Conservation (phyloP, 2,329 filamentous ascomycete genomes). For the Torrubiellomyces zombiae region DNA sequence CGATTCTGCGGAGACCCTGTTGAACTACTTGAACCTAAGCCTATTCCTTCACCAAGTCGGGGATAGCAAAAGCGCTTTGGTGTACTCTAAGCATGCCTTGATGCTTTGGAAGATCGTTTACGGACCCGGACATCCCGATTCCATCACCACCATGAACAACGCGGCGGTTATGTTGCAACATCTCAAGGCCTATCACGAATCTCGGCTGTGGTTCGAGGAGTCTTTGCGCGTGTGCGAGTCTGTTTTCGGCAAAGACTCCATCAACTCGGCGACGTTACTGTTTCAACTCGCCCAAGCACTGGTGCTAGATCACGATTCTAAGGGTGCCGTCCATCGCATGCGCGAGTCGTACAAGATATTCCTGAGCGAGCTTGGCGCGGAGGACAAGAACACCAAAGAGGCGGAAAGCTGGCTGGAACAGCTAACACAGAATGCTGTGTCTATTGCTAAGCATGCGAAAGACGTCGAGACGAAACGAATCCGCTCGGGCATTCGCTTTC, state of each 20-base stretch:
- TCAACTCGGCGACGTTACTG: constrained; percentile 85
- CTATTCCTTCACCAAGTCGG: constrained; percentile 86
- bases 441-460: constrained; percentile 85
- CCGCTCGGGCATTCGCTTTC: constrained; percentile 53
- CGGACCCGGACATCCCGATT: constrained; percentile 83
- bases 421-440: constrained; percentile 87
- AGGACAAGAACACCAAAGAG: constrained; percentile 96
- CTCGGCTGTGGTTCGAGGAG: constrained; percentile 90
- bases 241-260: constrained; percentile 73
- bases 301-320: constrained; percentile 88
- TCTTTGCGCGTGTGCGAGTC: constrained; percentile 78
- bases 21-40: constrained; percentile 90
- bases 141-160: constrained; percentile 97
- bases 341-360: constrained; percentile 95
- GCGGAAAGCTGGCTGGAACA: constrained; percentile 94
- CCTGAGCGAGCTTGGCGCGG: constrained; percentile 65
- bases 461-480: constrained; percentile 62
- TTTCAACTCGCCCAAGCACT: constrained; percentile 96
- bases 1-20: constrained; percentile 82
- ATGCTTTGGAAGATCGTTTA: constrained; percentile 97
- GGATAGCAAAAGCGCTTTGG: constrained; percentile 74
- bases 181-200: constrained; percentile 87
- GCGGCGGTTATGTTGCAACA: constrained; percentile 96
- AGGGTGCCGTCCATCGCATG: constrained; percentile 83
- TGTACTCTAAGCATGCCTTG: constrained; percentile 81